Conservation (phyloP, 306 rosid genomes). For the Crotalaria pallida region DNA sequence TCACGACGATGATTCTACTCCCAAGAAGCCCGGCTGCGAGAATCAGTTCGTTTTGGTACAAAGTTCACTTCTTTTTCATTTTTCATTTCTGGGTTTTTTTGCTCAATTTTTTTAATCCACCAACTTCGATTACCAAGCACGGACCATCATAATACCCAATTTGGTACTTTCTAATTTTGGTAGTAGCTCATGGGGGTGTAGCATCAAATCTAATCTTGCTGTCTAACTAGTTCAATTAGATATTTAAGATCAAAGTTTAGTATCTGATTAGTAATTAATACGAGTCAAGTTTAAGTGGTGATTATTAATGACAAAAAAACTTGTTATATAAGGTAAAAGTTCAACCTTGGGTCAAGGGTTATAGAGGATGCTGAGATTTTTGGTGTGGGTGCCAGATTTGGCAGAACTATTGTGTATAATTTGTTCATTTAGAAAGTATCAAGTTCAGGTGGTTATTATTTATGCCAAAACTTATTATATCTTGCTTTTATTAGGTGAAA, state of each 20-base stretch:
- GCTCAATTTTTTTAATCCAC: not conserved
- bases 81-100: conserved; percentile 30
- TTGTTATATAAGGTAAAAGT: conserved; percentile 59
- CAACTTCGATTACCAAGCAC: not conserved
- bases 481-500: conserved; percentile 55
- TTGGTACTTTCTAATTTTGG: not conserved
- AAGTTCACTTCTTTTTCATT: conserved; percentile 8
- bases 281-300: conserved; percentile 4
- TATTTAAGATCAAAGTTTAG: not conserved
- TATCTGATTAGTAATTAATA: not conserved
- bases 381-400: conserved; percentile 93
- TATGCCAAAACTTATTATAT: not conserved
- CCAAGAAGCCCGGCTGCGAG: conserved; percentile 87
- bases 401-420: conserved; percentile 27
- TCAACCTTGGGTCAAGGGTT: conserved; percentile 88
- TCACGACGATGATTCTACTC: conserved; percentile 69
- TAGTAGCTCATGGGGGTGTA: not conserved
- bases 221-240: not conserved
- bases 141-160: not conserved
- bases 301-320: not conserved
- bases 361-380: conserved; percentile 69
- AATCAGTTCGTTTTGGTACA: conserved; percentile 85
- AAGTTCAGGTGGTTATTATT: conserved; percentile 11
- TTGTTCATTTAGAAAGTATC: not conserved
- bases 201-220: too few species aligned